These are phyloP conservation scores for Hypoxylon rubiginosum DNA, from an alignment of 2,329 filamentous ascomycete species.

Conservation along the genomic window DNA sequence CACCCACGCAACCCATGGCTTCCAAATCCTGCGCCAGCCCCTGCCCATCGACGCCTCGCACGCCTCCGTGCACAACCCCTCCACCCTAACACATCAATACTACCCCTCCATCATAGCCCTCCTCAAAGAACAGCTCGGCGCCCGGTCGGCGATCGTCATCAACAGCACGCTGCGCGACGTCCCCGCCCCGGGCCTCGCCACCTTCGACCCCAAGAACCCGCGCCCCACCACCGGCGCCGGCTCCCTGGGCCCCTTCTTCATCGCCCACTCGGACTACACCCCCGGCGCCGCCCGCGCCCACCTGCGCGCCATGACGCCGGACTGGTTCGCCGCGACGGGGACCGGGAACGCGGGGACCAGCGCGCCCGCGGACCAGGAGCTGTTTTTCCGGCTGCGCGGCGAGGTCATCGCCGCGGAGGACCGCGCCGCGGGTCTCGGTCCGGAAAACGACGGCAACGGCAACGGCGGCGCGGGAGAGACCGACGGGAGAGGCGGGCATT, in stretches of 20 bases:
- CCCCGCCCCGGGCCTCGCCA: background rate
- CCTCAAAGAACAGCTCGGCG: background rate
- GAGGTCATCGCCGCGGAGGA: constrained; percentile 13
- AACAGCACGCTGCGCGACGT: constrained; percentile 12
- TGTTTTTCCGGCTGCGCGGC: constrained; percentile 5
- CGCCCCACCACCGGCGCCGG: constrained; percentile 5
- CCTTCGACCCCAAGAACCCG: constrained; percentile 12
- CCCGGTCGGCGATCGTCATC: constrained; percentile 5
- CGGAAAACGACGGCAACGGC: background rate
- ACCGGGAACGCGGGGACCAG: background rate
- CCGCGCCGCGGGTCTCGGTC: constrained; percentile 2
- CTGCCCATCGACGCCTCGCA: constrained; percentile 12
- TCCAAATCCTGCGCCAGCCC: constrained; percentile 14
- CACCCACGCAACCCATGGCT: constrained; percentile 10
- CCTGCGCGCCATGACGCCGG: constrained; percentile 10
- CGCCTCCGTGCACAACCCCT: background rate
- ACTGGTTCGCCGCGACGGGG: constrained; percentile 2
- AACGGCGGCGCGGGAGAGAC: too few species aligned
- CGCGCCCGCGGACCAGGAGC: background rate
- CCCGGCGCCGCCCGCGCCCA: constrained; percentile 5
- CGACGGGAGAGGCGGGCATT: too few species aligned
- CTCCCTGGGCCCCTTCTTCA: constrained; percentile 6
- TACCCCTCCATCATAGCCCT: constrained; percentile 12
- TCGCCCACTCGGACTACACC: constrained; percentile 15
- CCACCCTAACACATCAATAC: background rate